A percentile compares a stretch with the other conserved stretches of the same genome.
Conservation (phyloP, 495 filamentous ascomycete genomes). For the Oleoguttula mirabilis region DNA sequence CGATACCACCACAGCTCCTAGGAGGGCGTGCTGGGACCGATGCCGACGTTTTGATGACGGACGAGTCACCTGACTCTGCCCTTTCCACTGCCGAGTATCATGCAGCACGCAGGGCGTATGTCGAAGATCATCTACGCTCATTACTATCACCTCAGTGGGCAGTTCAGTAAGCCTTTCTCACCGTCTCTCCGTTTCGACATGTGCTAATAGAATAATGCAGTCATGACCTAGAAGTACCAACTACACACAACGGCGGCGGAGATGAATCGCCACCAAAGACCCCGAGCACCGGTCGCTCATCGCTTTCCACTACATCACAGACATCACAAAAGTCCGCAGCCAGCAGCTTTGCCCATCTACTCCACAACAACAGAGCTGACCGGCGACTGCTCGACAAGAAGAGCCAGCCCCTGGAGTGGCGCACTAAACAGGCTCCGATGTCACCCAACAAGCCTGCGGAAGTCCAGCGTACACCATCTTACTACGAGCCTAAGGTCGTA, state of each 20-base stretch:
- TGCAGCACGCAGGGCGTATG: not conserved
- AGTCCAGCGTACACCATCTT: slow-evolving; percentile 5
- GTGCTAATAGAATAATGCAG: no score
- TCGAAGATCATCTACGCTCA: not conserved
- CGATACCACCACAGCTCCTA: slow-evolving; percentile 22
- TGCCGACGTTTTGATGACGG: slow-evolving; percentile 15
- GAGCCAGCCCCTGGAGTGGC: slow-evolving; percentile 11
- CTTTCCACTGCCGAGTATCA: slow-evolving; percentile 4
- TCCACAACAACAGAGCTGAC: slow-evolving; percentile 8
- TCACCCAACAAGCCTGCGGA: not conserved
- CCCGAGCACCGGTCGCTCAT: not conserved
- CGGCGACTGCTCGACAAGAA: slow-evolving; percentile 9
- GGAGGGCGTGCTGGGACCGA: slow-evolving; percentile 18
- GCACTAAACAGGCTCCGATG: not conserved
- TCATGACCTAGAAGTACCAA: no score
- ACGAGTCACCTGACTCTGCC: not conserved
- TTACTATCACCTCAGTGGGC: slow-evolving; percentile 1
- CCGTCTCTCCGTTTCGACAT: no score
- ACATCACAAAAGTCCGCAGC: slow-evolving; percentile 4
- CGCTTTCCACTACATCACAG: slow-evolving; percentile 1
- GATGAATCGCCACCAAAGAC: slow-evolving; percentile 5
- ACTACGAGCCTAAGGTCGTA: slow-evolving; percentile 15
- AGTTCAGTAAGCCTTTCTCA: not conserved
- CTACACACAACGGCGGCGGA: not conserved
- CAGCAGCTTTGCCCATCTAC: slow-evolving; percentile 15